A percentile compares a stretch with the other conserved stretches of the same genome.
Conservation (phyloP, 1,284 basidiomycete genomes). For the Tremellales sp. region DNA sequence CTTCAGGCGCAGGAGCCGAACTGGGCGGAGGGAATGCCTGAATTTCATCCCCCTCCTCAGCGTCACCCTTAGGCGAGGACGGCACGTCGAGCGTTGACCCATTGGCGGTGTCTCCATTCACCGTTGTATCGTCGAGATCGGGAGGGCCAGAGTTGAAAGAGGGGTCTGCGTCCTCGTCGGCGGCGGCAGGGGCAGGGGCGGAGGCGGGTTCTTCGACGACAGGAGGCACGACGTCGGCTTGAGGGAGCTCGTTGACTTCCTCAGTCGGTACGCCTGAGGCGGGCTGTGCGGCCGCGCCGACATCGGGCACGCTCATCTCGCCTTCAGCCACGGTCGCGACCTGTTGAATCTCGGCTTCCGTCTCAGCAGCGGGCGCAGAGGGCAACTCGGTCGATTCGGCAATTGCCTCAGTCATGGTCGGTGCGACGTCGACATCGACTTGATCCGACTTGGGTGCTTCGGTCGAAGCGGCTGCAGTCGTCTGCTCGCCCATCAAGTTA, state of each 20-base stretch:
- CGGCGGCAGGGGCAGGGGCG: too few relatives aligned
- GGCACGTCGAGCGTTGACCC: too few relatives aligned
- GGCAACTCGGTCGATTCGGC: conserved; percentile 1
- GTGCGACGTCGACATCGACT: conserved; percentile 8
- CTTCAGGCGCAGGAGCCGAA: too few relatives aligned
- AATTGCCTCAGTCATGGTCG: conserved; percentile 9
- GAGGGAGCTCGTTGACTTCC: conserved; percentile 13
- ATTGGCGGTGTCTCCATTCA: too few relatives aligned
- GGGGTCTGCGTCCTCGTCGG: too few relatives aligned
- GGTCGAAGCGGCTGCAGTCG: not conserved
- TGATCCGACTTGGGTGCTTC: not conserved
- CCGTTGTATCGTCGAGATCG: too few relatives aligned
- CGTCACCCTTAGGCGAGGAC: too few relatives aligned
- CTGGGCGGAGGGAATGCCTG: not conserved
- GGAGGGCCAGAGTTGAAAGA: too few relatives aligned
- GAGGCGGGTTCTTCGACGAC: conserved; percentile 1
- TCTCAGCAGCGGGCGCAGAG: not conserved
- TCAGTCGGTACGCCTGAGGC: conserved; percentile 14
- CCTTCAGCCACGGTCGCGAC: conserved; percentile 13
- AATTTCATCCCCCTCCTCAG: not conserved
- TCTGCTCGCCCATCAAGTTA: conserved; percentile 16
- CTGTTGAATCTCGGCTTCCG: conserved; percentile 5
- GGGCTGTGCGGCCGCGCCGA: too few relatives aligned
- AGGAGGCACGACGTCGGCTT: conserved; percentile 6
- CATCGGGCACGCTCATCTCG: conserved; percentile 7